Conservation (phyloP, 2,329 filamentous ascomycete genomes). For the Trichoderma simmonsii region DNA sequence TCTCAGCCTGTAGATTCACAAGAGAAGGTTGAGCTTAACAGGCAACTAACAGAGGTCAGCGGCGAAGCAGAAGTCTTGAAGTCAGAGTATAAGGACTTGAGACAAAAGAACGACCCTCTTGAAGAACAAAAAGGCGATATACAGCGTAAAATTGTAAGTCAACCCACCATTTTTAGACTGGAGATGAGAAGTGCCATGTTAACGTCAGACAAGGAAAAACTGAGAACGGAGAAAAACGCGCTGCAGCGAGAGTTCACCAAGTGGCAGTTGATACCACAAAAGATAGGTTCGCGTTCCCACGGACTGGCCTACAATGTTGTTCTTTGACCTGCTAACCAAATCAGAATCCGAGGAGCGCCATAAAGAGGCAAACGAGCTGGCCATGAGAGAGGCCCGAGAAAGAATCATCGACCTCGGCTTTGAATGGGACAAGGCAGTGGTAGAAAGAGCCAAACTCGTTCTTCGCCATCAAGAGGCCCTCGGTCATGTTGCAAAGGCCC, state of each 20-base stretch:
- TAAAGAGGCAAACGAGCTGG: slow-evolving; percentile 31
- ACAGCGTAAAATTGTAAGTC: slow-evolving; percentile 37
- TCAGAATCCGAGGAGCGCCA: slow-evolving; percentile 37
- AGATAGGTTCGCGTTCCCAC: slow-evolving; percentile 56
- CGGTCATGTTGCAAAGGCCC: slow-evolving; percentile 57
- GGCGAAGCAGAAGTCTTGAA: slow-evolving; percentile 36
- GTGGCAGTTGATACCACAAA: slow-evolving; percentile 66
- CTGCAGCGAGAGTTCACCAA: slow-evolving; percentile 64
- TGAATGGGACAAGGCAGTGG: slow-evolving; percentile 52
- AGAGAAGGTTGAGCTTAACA: slow-evolving; percentile 60
- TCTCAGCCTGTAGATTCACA: slow-evolving; percentile 69
- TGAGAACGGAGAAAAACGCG: slow-evolving; percentile 62
- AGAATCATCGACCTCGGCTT: slow-evolving; percentile 49
- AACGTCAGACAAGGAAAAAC: slow-evolving; percentile 37
- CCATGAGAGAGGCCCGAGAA: slow-evolving; percentile 33
- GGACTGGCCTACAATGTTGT: not conserved
- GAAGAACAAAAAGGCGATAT: slow-evolving; percentile 43
- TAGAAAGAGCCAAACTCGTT: slow-evolving; percentile 55
- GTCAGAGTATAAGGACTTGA: slow-evolving; percentile 33
- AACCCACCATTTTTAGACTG: not conserved
- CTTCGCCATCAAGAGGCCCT: slow-evolving; percentile 58
- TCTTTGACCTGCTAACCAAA: slow-evolving; percentile 22
- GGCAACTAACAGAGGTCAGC: slow-evolving; percentile 45
- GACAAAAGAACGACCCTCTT: slow-evolving; percentile 41
- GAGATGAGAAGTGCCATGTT: slow-evolving; percentile 15